phyloP scores from a whole-genome alignment of 768 basidiomycete species.

The Lactarius psammicola region DNA sequence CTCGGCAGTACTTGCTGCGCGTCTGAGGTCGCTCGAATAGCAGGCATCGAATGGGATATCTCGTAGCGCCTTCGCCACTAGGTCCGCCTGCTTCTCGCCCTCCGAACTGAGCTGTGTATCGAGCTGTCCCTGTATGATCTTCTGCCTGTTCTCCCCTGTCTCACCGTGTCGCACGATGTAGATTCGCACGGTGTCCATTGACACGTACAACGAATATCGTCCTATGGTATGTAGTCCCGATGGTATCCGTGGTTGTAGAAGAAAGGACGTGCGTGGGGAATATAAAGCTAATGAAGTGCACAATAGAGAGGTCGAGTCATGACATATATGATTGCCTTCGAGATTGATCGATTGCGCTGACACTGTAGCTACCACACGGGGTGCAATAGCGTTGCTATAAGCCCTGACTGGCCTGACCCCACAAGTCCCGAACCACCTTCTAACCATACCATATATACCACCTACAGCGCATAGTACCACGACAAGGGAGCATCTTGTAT shows the following conservation, averaged over 20 bases:
- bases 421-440: not conserved
- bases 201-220: not conserved
- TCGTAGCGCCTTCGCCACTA: constrained; percentile 54
- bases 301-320: too few species aligned
- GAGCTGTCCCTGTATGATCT: constrained; percentile 72
- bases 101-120: constrained; percentile 64
- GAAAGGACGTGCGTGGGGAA: not conserved
- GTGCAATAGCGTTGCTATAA: not conserved
- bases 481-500: not conserved
- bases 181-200: constrained; percentile 44
- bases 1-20: constrained; percentile 73
- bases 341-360: not conserved
- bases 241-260: not conserved
- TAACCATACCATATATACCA: not conserved
- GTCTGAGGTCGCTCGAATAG: constrained; percentile 67
- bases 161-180: constrained; percentile 79
- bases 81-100: constrained; percentile 58
- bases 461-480: not conserved
- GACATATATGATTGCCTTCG: not conserved
- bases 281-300: not conserved
- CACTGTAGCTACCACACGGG: too few species aligned
- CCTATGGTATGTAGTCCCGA: not conserved
- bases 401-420: not conserved
- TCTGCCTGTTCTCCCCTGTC: constrained; percentile 62
- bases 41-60: constrained; percentile 55